Evolutionary conservation across 2,329 filamentous ascomycete species (phyloP), one percentile per base, ranked within the genome.

Genomic region (Pleurostoma richardsiae): DNA sequence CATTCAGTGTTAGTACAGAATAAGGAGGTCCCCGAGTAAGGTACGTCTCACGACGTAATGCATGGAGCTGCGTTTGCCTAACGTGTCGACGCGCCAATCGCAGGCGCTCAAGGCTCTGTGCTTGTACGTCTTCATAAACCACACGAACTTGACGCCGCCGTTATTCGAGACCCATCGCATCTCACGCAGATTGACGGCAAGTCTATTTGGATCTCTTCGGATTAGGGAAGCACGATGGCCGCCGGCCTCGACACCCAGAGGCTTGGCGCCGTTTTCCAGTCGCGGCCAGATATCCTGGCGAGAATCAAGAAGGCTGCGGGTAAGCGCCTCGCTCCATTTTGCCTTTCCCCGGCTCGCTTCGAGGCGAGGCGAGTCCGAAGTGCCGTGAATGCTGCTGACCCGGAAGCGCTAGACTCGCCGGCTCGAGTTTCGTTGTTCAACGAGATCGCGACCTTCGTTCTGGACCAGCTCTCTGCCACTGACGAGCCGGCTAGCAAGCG

Each of bases 241-340:
- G 57, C 61, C 46, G 55, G 61, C 45, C 72, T 82, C 39, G 76
- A 82, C 55, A 62, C 60, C 49, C 63, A 78, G 59, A 73, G 66
- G 57, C 66, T 82, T 46, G 66, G 64, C 49, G 64, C 68, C 47
- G 71, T 81, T 53, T 82, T 84, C 58, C 64, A 73, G 47, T 69
- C 75, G 38, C 70, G 79, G 42, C 77, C 77, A 5, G 79, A 83
- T 52, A 76, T 83, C 49, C 56, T 83, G 19, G 60, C 72, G 10
- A 70, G 69, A 47, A 82, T 84, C 56, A 64, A 72, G 49, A 63
- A 68, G 53, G 74, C 73, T 49, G 77, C 79, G 29, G 76, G 77
- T 80, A 66, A 51, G 67, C 52, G 43, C 29, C 39, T 6, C 6
- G 28, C 42, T 29, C 29, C 4, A 10, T 30, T 31, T 4, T 33